These are phyloP conservation scores for Emergomyces orientalis DNA, from an alignment of 2,329 filamentous ascomycete genomes.

Conservation along the genomic window DNA sequence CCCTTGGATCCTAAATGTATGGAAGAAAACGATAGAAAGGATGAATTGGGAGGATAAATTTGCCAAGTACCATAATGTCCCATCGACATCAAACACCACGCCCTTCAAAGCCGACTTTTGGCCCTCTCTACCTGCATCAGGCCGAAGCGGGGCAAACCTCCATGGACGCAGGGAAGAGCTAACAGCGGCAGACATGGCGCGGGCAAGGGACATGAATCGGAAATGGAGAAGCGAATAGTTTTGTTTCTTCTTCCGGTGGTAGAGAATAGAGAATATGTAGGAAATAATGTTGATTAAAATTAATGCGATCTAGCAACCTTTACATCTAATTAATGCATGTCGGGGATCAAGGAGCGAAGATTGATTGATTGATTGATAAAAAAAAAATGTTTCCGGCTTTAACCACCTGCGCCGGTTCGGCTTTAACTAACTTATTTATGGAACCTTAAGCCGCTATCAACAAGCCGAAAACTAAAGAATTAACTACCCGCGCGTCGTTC, in stretches of 20 bases:
- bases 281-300: not conserved
- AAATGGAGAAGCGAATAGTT: not conserved
- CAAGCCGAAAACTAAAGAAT: not conserved
- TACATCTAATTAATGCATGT: too few relatives aligned
- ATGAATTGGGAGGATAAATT: not conserved
- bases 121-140: conserved; percentile 21
- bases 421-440: too few relatives aligned
- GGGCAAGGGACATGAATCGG: not conserved
- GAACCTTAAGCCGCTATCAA: too few relatives aligned
- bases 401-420: too few relatives aligned
- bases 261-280: not conserved
- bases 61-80: conserved; percentile 67
- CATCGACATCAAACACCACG: conserved; percentile 86
- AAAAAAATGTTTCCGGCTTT: too few relatives aligned
- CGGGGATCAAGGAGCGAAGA: not conserved
- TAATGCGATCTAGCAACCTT: not conserved
- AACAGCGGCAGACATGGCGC: conserved; percentile 14
- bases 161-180: conserved; percentile 26
- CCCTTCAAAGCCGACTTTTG: conserved; percentile 43
- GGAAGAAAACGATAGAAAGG: conserved; percentile 12
- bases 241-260: not conserved
- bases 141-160: conserved; percentile 44
- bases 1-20: not conserved
- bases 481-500: not conserved
- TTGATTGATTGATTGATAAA: not conserved